Conservation (phyloP, 1,284 basidiomycete genomes). For the Ustanciosporium gigantosporum region DNA sequence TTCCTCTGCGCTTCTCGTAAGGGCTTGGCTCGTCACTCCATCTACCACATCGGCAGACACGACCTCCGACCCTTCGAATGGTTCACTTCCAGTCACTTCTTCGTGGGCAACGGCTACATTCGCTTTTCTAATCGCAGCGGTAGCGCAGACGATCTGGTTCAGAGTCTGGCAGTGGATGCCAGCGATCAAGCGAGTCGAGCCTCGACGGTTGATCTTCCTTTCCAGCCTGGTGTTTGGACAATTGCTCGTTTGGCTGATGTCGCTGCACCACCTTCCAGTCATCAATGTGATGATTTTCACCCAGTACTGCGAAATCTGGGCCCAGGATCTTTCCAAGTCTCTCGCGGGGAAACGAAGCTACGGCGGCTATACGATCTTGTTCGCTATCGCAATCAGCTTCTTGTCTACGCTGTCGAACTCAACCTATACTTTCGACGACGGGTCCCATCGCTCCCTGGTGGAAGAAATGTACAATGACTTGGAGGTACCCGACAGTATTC, state of each 20-base stretch:
- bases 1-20: conserved; percentile 50
- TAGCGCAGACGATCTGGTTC: conserved; percentile 43
- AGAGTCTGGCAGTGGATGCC: conserved; percentile 54
- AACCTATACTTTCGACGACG: no score
- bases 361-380: conserved; percentile 45
- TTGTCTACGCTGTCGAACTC: conserved; percentile 29
- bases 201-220: conserved; percentile 38
- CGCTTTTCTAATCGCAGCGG: conserved; percentile 42
- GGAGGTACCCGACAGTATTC: conserved; percentile 40
- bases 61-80: neutral
- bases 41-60: conserved; percentile 35
- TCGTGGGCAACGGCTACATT: conserved; percentile 54
- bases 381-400: conserved; percentile 47
- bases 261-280: conserved; percentile 50
- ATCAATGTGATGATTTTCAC: conserved; percentile 55
- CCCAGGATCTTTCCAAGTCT: conserved; percentile 45
- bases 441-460: conserved; percentile 3
- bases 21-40: conserved; percentile 52
- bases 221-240: conserved; percentile 41
- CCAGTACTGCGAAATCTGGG: conserved; percentile 60
- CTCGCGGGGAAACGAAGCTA: conserved; percentile 28
- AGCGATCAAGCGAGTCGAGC: conserved; percentile 25
- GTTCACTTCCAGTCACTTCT: conserved; percentile 2
- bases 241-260: conserved; percentile 53
- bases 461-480: conserved; percentile 31